Conservation (phyloP, 2,329 filamentous ascomycete genomes). For the Chrysosporium keratinophilum region DNA sequence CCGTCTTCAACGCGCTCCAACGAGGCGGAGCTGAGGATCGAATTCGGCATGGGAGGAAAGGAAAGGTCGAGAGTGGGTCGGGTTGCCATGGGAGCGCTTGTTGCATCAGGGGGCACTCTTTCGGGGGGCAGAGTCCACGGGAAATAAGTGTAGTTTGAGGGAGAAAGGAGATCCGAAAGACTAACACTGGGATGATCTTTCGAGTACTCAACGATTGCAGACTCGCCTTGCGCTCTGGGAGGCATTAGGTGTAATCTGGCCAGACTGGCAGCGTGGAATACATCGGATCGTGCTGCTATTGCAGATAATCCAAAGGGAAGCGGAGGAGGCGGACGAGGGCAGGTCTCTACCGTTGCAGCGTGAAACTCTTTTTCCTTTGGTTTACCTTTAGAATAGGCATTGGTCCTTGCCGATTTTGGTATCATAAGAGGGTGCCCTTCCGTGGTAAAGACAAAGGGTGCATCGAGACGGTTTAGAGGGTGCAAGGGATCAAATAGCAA, state of each 20-base stretch:
- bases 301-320: conserved; percentile 64
- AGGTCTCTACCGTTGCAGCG: conserved; percentile 42
- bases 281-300: conserved; percentile 65
- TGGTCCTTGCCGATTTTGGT: conserved; percentile 37
- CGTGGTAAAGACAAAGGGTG: conserved; percentile 85
- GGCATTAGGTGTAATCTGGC: conserved; percentile 71
- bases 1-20: conserved; percentile 50
- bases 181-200: conserved; percentile 46
- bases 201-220: conserved; percentile 45
- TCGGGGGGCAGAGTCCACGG: conserved; percentile 81
- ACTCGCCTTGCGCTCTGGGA: conserved; percentile 46
- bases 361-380: conserved; percentile 12
- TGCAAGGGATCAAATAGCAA: conserved; percentile 78
- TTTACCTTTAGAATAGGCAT: conserved; percentile 16
- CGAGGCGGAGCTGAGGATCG: conserved; percentile 37
- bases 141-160: conserved; percentile 72
- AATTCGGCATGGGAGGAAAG: conserved; percentile 49
- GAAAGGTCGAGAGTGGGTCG: conserved; percentile 62
- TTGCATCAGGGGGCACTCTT: conserved; percentile 65
- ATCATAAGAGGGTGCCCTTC: conserved; percentile 91
- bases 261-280: conserved; percentile 82
- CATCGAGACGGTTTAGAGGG: conserved; percentile 76
- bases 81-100: conserved; percentile 60
- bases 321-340: conserved; percentile 51
- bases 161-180: conserved; percentile 46